Base-by-base conservation (phyloP, 1,139 yeast genomes). In the Debaryomyces psychrophilus region DNA sequence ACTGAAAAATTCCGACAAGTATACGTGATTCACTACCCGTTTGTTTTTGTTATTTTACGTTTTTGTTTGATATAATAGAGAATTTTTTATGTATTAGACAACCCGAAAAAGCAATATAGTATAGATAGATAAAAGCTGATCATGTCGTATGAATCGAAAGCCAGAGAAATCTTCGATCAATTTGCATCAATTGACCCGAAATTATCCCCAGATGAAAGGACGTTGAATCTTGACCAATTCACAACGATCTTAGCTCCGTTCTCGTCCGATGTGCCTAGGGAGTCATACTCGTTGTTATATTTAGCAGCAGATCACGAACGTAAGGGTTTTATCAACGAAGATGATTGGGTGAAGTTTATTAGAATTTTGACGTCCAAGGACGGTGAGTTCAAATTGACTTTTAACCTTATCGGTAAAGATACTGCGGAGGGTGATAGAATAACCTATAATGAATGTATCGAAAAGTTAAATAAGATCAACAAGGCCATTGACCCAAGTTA, bases 341-440 rank as follows among this genome's bases (percentile, higher is more conserved):
- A 65, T 11, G 90, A 87, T 55, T 87, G 88, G 80, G 65, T 79
- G 34, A 69, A 71, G 31, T 83, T 86, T 59, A 76, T 83, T 51
- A 67, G 73, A 45, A 72, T 83, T 29, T 68, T 86, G 50, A 76
- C 82, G 38, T 68, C 77, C 40, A 71, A 72, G 44, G 84, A 83
- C 55, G 86, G 85, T 47, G 82, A 80, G 54, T 78, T 81, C 60
- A 78, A 81, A 53, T 65, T 82, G 35, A 66, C 82, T 37, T 83
- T 77, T 59, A 77, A 78, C 51, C 75, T 79, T 50, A 68, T 79
- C 51, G 62, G 70, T 46, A 71, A 74, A 44, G 71, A 69, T 42
- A 52, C 63, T 20, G 57, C 59, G 31, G 56, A 59, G 22, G 53
- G 59, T 34, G 45, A 56, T 28, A 54, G 54, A 49, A 58, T 71